Evolutionary conservation across 192 early-diverging fungal genomes (phyloP), one percentile per base, ranked within the genome.

Genomic region (Linnemannia exigua): DNA sequence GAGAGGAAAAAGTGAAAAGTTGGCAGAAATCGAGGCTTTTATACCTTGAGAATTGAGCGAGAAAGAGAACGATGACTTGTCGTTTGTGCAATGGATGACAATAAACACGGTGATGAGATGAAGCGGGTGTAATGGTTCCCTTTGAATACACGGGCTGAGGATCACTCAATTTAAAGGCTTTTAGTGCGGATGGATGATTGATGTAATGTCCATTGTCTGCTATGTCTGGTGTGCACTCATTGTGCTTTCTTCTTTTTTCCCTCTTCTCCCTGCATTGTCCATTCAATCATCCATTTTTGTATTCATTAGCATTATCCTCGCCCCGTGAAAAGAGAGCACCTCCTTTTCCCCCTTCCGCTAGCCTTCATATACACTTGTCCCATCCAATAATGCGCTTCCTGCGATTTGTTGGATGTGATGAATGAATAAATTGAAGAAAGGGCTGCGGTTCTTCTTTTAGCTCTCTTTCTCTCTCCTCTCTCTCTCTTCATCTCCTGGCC

Each of bases 1-100:
- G 28, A 52, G 41, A 52, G 25, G 52, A 50, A 75, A 79, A 70
- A 46, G 67, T 28, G 51, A 80, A 74, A 71, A 67, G 58, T 20
- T 46, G 63, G 37, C 50, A 25, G 63, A 44, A 79, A 71, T 6
- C 22, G 37, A 22, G 70, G 15, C 63, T 77, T 84, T 54, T 75
- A 75, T 79, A 75, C 36, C 67, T 20, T 50, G 68, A 11, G n/a
- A n/a, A n/a, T n/a, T n/a, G n/a, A n/a, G n/a, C n/a, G n/a, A n/a
- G 8, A 66, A 22, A 68, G 31, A 25, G 28, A 28, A 25, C 20
- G 72, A 9, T 35, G 72, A 38, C 1, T 31, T 16, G 28, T 31
- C 25, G 36, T 25, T 19, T 66, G 17, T 15, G 31, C 33, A 38
- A 1, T 38, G 67, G 67, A 68, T 36, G 19, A 38, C 37, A n/a